Evolutionary conservation across 2,329 filamentous ascomycete species (phyloP).

Genomic region (Fusarium sp.): DNA sequence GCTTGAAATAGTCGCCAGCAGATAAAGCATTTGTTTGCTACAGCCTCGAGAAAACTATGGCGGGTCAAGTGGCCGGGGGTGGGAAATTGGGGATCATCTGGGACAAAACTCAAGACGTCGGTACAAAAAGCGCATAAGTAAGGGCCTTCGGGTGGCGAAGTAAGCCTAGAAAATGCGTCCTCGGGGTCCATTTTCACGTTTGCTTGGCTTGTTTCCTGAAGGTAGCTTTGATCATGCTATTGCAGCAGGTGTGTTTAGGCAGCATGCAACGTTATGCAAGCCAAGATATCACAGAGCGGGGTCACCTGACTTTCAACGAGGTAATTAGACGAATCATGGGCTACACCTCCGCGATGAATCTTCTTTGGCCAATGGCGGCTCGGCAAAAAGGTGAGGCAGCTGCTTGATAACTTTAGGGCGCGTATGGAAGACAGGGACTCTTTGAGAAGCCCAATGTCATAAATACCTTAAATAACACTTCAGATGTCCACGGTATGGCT

Average conservation of each 20-base stretch:
- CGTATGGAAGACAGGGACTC: too few relatives aligned
- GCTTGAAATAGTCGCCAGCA: not conserved
- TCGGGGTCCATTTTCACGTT: not conserved
- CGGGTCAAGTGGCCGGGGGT: not conserved
- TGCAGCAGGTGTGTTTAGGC: not conserved
- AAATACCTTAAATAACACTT: not conserved
- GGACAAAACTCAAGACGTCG: not conserved
- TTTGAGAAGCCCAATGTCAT: not conserved
- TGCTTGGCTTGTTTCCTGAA: not conserved
- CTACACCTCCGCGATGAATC: too few relatives aligned
- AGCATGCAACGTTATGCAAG: too few relatives aligned
- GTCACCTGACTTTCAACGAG: too few relatives aligned
- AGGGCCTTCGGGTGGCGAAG: not conserved
- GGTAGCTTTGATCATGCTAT: not conserved
- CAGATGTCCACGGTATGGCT: not conserved
- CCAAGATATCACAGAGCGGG: not conserved
- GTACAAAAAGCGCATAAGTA: not conserved
- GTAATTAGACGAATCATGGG: too few relatives aligned
- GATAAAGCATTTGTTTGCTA: not conserved
- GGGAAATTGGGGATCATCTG: too few relatives aligned
- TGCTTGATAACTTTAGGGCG: too few relatives aligned
- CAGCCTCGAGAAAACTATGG: not conserved
- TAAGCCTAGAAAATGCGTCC: not conserved
- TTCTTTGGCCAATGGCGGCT: too few relatives aligned
- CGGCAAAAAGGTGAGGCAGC: too few relatives aligned